A percentile compares a stretch with the other conserved stretches of the same genome.
phyloP scores from a whole-genome alignment of 441 rosid genomes.

The Sinapis alba region DNA sequence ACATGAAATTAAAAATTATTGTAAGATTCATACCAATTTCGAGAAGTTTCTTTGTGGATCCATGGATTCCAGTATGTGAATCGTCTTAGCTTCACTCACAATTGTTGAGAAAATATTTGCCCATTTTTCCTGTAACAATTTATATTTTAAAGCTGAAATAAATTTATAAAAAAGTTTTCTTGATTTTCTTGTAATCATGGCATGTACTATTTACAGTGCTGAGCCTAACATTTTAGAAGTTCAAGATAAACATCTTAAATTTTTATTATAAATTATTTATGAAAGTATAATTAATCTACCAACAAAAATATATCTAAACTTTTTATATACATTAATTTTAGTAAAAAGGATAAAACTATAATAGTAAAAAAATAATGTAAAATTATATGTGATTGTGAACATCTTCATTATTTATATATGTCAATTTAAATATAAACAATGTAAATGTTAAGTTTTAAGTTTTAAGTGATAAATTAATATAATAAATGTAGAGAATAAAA shows the following conservation, averaged over 20 bases:
- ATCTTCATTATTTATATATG: not conserved
- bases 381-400: not conserved
- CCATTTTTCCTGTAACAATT: constrained; percentile 54
- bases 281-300: not conserved
- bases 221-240: not conserved
- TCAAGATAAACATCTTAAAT: not conserved
- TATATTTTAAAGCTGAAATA: not conserved
- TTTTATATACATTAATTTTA: too few species aligned
- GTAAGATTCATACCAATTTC: constrained; percentile 26
- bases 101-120: constrained; percentile 58
- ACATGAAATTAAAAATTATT: not conserved
- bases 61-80: constrained; percentile 50
- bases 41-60: constrained; percentile 21
- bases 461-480: not conserved
- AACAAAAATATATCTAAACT: too few species aligned
- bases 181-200: not conserved
- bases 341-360: not conserved
- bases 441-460: too few species aligned
- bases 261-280: too few species aligned
- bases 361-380: not conserved
- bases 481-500: too few species aligned
- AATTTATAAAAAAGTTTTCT: not conserved
- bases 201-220: not conserved
- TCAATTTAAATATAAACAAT: not conserved
- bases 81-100: constrained; percentile 51